Conservation (phyloP, 768 basidiomycete genomes). For the Psilocybe sp. region DNA sequence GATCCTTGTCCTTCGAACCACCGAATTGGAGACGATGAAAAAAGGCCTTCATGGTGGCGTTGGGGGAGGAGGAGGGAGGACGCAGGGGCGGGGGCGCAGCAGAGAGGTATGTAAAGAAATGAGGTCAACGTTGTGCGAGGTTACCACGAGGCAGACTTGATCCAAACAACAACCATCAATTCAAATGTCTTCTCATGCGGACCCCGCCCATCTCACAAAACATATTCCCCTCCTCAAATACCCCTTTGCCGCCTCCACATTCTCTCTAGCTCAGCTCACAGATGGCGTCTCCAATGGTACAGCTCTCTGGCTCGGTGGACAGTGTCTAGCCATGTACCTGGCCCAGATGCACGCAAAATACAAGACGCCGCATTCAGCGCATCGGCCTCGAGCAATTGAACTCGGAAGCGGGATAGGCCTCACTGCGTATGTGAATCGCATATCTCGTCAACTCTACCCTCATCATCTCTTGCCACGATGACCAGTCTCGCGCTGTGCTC, state of each 20-base stretch:
- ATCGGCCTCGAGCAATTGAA: slow-evolving; percentile 56
- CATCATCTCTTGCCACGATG: slow-evolving; percentile 5
- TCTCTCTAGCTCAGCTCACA: slow-evolving; percentile 54
- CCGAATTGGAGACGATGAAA: slow-evolving; percentile 73
- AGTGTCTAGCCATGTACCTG: slow-evolving; percentile 68
- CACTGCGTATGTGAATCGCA: slow-evolving; percentile 52
- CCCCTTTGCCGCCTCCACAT: slow-evolving; percentile 32
- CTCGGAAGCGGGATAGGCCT: slow-evolving; percentile 83
- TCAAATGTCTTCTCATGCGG: slow-evolving; percentile 35
- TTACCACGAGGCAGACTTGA: slow-evolving; percentile 24
- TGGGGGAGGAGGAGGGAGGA: slow-evolving; percentile 1
- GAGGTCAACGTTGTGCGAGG: slow-evolving; percentile 15
- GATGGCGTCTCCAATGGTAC: slow-evolving; percentile 75
- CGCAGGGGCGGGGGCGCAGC: slow-evolving; percentile 2
- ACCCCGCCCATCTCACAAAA: slow-evolving; percentile 58
- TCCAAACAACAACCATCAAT: slow-evolving; percentile 16
- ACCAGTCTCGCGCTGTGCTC: slow-evolving; percentile 59
- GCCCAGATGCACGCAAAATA: slow-evolving; percentile 31
- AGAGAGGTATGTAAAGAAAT: slow-evolving; percentile 7
- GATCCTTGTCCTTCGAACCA: slow-evolving; percentile 65
- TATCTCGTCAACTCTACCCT: slow-evolving; percentile 7
- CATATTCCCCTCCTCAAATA: slow-evolving; percentile 49
- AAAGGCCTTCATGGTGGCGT: slow-evolving; percentile 73
- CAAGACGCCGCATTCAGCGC: slow-evolving; percentile 14
- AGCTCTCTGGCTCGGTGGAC: slow-evolving; percentile 80